Percentiles rank a stretch among this genome's conserved stretches.
Evolutionary conservation across 2,329 filamentous ascomycete species (phyloP).

Genomic region (Dothideomycetidae sp.): DNA sequence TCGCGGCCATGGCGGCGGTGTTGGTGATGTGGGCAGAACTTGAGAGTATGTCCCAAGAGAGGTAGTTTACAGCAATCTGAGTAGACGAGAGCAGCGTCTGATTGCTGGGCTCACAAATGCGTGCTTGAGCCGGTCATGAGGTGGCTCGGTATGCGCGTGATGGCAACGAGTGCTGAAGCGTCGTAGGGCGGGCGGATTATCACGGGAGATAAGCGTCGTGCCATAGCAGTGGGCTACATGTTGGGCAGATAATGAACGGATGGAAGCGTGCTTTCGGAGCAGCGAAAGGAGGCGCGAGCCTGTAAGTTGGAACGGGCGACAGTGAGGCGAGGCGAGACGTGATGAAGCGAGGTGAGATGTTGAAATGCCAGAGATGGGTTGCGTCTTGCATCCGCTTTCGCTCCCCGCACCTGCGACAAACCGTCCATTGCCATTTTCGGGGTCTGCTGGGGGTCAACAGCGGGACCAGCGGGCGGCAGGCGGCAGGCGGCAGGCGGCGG

Average conservation of each 20-base stretch:
- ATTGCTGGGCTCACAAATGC: too few relatives aligned
- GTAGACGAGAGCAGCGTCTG: too few relatives aligned
- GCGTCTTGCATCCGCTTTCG: too few relatives aligned
- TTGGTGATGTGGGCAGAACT: background rate
- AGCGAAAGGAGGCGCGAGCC: background rate
- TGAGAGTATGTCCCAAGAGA: background rate
- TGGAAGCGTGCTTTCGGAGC: constrained; percentile 1
- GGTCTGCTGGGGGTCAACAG: too few relatives aligned
- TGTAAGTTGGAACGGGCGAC: too few relatives aligned
- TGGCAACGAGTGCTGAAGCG: constrained; percentile 5
- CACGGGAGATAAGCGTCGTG: too few relatives aligned
- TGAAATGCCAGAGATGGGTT: constrained; percentile 5
- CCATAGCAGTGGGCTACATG: constrained; percentile 4
- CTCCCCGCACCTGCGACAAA: too few relatives aligned
- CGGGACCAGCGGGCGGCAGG: too few relatives aligned
- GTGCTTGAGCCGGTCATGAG: too few relatives aligned
- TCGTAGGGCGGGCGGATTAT: constrained; percentile 8
- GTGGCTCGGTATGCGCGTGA: constrained; percentile 5
- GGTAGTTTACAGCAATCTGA: too few relatives aligned
- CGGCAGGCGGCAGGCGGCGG: too few relatives aligned
- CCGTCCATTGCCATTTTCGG: too few relatives aligned
- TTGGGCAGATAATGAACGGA: constrained; percentile 3
- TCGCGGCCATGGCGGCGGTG: constrained; percentile 6
- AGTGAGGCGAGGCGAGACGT: constrained; percentile 1
- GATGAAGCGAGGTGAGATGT: constrained; percentile 4